These are phyloP conservation scores for Wickerhamomyces mucosus DNA, from an alignment of 805 yeast genomes.

Conservation along the genomic window DNA sequence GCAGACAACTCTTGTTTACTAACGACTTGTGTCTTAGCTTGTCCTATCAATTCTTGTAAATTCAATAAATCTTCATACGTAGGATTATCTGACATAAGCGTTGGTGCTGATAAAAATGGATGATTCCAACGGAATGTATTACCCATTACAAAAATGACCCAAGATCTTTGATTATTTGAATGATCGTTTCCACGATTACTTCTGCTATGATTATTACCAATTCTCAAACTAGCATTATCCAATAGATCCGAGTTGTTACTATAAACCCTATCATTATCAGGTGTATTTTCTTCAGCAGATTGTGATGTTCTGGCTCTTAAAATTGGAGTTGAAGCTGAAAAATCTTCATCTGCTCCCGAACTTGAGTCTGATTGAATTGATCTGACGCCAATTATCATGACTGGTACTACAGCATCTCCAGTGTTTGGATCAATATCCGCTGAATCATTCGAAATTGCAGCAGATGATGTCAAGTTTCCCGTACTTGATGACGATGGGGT, in stretches of 20 bases:
- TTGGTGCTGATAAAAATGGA: slow-evolving; percentile 38
- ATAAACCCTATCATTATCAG: no score
- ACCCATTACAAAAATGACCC: slow-evolving; percentile 58
- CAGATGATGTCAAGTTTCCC: no score
- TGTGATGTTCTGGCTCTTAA: no score
- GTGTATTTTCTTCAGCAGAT: no score
- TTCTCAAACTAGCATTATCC: neutral
- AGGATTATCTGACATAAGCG: slow-evolving; percentile 39
- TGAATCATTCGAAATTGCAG: no score
- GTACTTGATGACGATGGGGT: neutral
- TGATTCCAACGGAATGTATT: slow-evolving; percentile 41
- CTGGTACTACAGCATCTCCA: slow-evolving; percentile 27
- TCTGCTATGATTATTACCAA: neutral
- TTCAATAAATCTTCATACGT: slow-evolving; percentile 39
- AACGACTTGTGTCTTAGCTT: slow-evolving; percentile 34
- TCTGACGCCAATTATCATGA: slow-evolving; percentile 39
- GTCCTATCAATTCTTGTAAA: slow-evolving; percentile 38
- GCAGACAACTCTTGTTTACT: slow-evolving; percentile 29
- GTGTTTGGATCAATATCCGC: no score
- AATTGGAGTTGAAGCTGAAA: no score
- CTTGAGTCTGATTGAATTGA: slow-evolving; percentile 23
- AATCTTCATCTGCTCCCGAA: slow-evolving; percentile 5
- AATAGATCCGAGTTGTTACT: no score
- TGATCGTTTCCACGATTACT: neutral
- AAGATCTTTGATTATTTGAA: slow-evolving; percentile 29